phyloP scores from a whole-genome alignment of 257 asterid species.

The Avicennia marina region DNA sequence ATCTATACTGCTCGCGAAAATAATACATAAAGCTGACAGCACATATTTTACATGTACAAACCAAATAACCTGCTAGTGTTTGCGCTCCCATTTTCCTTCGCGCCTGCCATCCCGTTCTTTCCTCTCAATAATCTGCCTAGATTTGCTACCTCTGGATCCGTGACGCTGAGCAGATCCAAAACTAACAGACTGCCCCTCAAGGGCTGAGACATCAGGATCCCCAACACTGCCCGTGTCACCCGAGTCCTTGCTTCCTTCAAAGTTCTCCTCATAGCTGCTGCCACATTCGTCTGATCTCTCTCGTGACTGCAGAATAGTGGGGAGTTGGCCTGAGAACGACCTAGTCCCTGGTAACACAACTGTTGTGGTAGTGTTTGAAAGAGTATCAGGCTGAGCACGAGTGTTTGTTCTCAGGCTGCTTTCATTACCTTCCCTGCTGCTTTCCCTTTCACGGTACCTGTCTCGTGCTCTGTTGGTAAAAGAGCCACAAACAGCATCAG shows the following conservation, averaged over 20 bases:
- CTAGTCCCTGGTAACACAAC: slow-evolving; percentile 52
- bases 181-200: slow-evolving; percentile 59
- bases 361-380: slow-evolving; percentile 26
- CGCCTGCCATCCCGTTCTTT: slow-evolving; percentile 87
- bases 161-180: slow-evolving; percentile 57
- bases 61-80: slow-evolving; percentile 53
- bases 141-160: slow-evolving; percentile 65
- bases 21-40: slow-evolving; percentile 1
- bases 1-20: not conserved
- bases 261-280: slow-evolving; percentile 73
- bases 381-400: slow-evolving; percentile 42
- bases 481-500: not conserved
- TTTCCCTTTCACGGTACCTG: slow-evolving; percentile 86
- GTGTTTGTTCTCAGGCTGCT: slow-evolving; percentile 50
- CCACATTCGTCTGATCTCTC: slow-evolving; percentile 81
- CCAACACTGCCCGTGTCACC: slow-evolving; percentile 91
- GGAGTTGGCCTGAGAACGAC: slow-evolving; percentile 64
- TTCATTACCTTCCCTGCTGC: slow-evolving; percentile 53
- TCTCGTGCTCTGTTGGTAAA: slow-evolving; percentile 50
- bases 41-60: too few species aligned
- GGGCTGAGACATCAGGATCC: slow-evolving; percentile 68
- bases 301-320: slow-evolving; percentile 72
- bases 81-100: slow-evolving; percentile 97
- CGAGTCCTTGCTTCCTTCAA: slow-evolving; percentile 73
- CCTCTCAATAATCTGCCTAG: slow-evolving; percentile 80